These are phyloP conservation scores for Cryptococcus hybrid DNA, from an alignment of 1,284 basidiomycete species.

Conservation along the genomic window DNA sequence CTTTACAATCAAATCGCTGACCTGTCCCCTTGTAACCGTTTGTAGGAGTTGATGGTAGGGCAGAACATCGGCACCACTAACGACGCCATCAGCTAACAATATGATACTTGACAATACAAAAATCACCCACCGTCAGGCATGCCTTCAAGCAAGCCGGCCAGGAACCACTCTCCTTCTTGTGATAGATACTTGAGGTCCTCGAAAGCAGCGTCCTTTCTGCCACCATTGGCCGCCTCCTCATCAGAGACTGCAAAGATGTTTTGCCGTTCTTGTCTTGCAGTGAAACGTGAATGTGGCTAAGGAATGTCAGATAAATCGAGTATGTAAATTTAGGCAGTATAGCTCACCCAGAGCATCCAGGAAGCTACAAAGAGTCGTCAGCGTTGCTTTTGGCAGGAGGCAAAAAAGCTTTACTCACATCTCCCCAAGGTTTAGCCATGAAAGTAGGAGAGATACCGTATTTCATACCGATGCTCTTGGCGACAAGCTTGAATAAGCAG, in stretches of 20 bases:
- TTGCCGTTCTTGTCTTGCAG: slow-evolving; percentile 66
- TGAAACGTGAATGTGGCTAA: slow-evolving; percentile 88
- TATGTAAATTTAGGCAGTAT: background rate
- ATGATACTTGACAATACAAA: background rate
- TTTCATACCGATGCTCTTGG: slow-evolving; percentile 89
- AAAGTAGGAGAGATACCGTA: slow-evolving; percentile 88
- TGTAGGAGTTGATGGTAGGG: slow-evolving; percentile 96
- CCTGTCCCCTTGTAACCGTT: slow-evolving; percentile 90
- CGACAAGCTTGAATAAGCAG: slow-evolving; percentile 85
- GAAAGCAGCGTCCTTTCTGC: slow-evolving; percentile 66
- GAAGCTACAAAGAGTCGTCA: slow-evolving; percentile 58
- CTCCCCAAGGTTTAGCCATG: slow-evolving; percentile 96
- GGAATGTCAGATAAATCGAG: slow-evolving; percentile 1
- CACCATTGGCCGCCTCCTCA: slow-evolving; percentile 61
- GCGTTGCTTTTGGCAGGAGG: background rate
- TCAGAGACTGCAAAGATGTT: slow-evolving; percentile 69
- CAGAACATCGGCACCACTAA: slow-evolving; percentile 60
- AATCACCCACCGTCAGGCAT: slow-evolving; percentile 70
- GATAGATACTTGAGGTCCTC: slow-evolving; percentile 82
- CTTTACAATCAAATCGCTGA: slow-evolving; percentile 12
- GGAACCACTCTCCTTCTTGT: slow-evolving; percentile 82
- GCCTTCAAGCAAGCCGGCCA: slow-evolving; percentile 86
- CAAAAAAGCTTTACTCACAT: slow-evolving; percentile 57
- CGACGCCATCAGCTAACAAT: background rate
- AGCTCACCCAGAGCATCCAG: slow-evolving; percentile 82